Conservation (phyloP, 75 land plant genomes). For the Chamaecyparis obtusa region DNA sequence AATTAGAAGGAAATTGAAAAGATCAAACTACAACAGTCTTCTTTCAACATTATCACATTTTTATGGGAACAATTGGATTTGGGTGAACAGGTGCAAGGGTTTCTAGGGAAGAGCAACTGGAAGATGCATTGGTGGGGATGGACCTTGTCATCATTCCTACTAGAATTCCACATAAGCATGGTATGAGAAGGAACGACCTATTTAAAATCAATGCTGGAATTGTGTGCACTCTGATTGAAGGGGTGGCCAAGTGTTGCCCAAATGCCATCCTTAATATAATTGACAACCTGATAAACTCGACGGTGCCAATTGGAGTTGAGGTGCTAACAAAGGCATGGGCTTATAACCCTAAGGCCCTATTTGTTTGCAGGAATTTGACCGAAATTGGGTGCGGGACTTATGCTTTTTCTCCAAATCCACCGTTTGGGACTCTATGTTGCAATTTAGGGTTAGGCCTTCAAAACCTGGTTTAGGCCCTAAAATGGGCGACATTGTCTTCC, state of each 20-base stretch:
- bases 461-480: no score
- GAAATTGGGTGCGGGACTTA: no score
- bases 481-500: no score
- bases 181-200: constrained; percentile 96
- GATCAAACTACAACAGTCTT: no score
- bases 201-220: constrained; percentile 99
- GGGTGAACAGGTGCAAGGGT: constrained; percentile 77
- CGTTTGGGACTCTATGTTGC: no score
- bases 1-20: no score
- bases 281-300: constrained; percentile 98
- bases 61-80: not conserved
- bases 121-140: constrained; percentile 79
- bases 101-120: constrained; percentile 80
- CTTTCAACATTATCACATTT: no score
- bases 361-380: no score
- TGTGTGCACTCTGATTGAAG: constrained; percentile 87
- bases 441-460: no score
- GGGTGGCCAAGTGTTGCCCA: constrained; percentile 86
- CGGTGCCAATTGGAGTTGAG: constrained; percentile 97
- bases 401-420: no score
- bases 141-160: constrained; percentile 98
- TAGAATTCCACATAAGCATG: constrained; percentile 96
- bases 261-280: constrained; percentile 86
- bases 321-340: constrained; percentile 91
- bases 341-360: no score